These are phyloP conservation scores for Oryza punctata DNA, from an alignment of 176 grass and related monocot species.

Conservation along the genomic window DNA sequence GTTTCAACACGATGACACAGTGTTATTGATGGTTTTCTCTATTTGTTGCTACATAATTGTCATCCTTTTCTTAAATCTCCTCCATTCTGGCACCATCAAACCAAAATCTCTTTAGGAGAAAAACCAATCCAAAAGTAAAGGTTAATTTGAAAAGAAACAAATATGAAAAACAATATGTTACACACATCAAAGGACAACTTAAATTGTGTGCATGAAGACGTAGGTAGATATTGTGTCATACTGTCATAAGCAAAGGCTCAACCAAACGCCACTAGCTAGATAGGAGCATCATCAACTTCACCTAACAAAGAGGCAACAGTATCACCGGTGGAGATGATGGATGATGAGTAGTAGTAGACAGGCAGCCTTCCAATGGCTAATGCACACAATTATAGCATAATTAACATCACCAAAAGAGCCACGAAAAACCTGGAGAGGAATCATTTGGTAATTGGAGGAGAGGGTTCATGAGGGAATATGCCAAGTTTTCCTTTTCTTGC, in stretches of 20 bases:
- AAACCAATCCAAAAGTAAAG: neutral
- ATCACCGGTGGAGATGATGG: neutral
- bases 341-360: neutral
- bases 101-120: neutral
- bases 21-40: neutral
- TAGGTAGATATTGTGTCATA: neutral
- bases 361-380: neutral
- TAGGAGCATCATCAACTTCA: constrained; percentile 23
- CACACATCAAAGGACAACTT: neutral
- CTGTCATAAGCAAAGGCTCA: neutral
- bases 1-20: neutral
- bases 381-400: neutral
- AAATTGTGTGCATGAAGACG: neutral
- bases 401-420: neutral
- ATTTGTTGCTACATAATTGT: neutral
- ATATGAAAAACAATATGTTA: neutral
- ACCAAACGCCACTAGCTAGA: constrained; percentile 31
- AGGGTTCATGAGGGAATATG: neutral
- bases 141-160: neutral
- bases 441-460: neutral
- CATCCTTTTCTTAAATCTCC: neutral
- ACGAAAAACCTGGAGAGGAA: neutral
- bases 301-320: constrained; percentile 23
- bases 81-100: neutral
- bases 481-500: neutral